phyloP scores from a whole-genome alignment of 2,329 filamentous ascomycete species.

The Cercospora citrullina region DNA sequence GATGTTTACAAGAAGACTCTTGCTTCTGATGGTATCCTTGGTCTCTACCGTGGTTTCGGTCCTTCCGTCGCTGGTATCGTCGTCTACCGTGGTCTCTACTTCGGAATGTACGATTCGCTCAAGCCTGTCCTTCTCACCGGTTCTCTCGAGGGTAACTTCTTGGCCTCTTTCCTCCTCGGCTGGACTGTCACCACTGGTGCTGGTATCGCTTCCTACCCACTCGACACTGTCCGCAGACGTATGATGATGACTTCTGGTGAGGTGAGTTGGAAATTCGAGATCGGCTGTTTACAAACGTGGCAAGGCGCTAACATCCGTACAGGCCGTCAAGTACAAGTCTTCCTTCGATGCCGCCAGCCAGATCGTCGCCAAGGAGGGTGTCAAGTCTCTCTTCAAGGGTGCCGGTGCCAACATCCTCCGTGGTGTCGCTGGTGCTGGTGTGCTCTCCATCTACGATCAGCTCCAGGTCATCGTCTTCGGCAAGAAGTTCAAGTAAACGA shows the following conservation, averaged over 20 bases:
- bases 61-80: constrained; percentile 98
- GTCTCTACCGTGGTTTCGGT: constrained; percentile 99
- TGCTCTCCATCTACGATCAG: constrained; percentile 99
- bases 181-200: constrained; percentile 99
- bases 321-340: constrained; percentile 99
- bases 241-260: constrained; percentile 99
- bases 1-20: constrained; percentile 99
- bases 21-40: constrained; percentile 95
- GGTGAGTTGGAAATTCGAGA: constrained; percentile 46
- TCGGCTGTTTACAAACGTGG: not conserved
- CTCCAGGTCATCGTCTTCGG: constrained; percentile 99
- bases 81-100: constrained; percentile 99
- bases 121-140: constrained; percentile 97
- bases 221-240: constrained; percentile 99
- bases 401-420: constrained; percentile 99
- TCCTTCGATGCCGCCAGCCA: constrained; percentile 93
- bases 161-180: constrained; percentile 97
- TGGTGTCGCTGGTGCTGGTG: constrained; percentile 99
- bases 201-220: constrained; percentile 99
- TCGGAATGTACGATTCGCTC: constrained; percentile 99
- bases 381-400: constrained; percentile 99
- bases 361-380: constrained; percentile 97
- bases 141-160: constrained; percentile 93
- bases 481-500: constrained; percentile 85
- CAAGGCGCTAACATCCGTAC: constrained; percentile 30